Evolutionary conservation across 768 basidiomycete species (phyloP).

Genomic region (Exsudoporus frostii): DNA sequence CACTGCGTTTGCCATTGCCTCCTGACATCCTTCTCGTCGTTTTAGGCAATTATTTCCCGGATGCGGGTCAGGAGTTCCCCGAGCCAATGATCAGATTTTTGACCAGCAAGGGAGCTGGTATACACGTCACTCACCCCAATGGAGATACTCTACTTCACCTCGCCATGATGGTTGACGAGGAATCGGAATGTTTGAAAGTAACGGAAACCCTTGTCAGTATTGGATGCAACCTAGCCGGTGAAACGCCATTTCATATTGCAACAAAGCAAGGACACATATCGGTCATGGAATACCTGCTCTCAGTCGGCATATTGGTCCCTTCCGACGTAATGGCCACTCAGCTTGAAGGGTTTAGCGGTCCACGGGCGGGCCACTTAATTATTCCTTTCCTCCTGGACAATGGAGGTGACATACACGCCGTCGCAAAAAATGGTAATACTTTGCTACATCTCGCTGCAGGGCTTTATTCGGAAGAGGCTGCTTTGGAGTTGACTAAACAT

Average conservation of each 20-base stretch:
- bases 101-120: neutral
- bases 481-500: neutral
- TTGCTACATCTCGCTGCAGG: neutral
- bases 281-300: neutral
- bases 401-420: neutral
- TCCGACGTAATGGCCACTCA: neutral
- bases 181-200: neutral
- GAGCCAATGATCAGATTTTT: neutral
- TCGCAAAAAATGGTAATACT: neutral
- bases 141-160: neutral
- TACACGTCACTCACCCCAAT: neutral
- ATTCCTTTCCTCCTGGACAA: neutral
- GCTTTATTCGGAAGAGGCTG: neutral
- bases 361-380: too few relatives aligned
- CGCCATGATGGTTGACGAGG: neutral
- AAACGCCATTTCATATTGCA: neutral
- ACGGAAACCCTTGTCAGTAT: neutral
- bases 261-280: neutral
- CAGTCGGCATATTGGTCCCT: neutral
- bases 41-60: accelerated
- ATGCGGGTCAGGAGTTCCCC: too few relatives aligned
- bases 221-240: neutral
- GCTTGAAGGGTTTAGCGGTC: too few relatives aligned
- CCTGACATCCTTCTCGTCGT: neutral
- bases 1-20: too few relatives aligned